These are phyloP conservation scores for Fusarium sterilihyphosum DNA, from an alignment of 2,329 filamentous ascomycete species.

Conservation along the genomic window DNA sequence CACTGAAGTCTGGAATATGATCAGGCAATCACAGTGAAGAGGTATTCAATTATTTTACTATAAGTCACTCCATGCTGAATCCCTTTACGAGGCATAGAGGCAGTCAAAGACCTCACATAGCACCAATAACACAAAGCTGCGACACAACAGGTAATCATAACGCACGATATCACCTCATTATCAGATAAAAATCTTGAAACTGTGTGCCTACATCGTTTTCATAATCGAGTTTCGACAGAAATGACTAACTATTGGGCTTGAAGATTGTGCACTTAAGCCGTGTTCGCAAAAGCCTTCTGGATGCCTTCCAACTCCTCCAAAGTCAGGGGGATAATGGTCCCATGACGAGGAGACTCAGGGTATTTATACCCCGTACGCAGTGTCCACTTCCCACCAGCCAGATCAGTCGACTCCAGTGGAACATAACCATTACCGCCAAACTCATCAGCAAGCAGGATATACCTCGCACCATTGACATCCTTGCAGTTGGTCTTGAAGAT, in stretches of 20 bases:
- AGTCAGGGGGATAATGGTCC: background rate
- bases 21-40: rapidly evolving
- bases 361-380: background rate
- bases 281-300: background rate
- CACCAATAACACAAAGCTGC: too few relatives aligned
- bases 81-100: rapidly evolving
- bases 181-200: rapidly evolving
- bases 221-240: rapidly evolving
- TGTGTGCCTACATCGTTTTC: background rate
- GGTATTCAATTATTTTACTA: rapidly evolving
- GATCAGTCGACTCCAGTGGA: background rate
- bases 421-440: slow-evolving; percentile 1
- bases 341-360: slow-evolving; percentile 5
- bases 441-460: background rate
- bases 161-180: background rate
- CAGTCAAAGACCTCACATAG: rapidly evolving
- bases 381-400: background rate
- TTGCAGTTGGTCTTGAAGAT: slow-evolving; percentile 8
- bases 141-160: rapidly evolving
- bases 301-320: background rate
- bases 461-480: background rate
- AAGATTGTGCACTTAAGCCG: rapidly evolving
- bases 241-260: background rate
- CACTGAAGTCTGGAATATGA: rapidly evolving
- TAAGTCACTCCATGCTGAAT: rapidly evolving